phyloP scores from a whole-genome alignment of 1,284 basidiomycete genomes.

The Ganoderma sinense region DNA sequence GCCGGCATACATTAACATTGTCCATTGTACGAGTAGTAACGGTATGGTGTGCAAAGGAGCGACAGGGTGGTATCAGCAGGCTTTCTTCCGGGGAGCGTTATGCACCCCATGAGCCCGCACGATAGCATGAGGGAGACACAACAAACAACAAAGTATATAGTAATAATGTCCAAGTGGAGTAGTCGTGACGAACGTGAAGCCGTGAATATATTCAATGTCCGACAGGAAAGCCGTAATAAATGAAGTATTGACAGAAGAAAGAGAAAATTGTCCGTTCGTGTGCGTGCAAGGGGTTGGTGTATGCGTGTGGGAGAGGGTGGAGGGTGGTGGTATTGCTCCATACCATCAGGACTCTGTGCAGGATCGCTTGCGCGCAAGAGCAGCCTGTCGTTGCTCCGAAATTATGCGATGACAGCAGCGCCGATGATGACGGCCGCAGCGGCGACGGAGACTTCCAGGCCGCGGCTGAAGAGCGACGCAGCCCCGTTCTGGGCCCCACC shows the following conservation, averaged over 20 bases:
- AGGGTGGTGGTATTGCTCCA: not conserved
- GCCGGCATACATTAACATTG: not conserved
- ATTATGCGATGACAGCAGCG: constrained; percentile 21
- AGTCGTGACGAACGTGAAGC: not conserved
- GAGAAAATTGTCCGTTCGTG: not conserved
- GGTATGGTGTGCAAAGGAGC: not conserved
- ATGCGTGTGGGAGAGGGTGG: not conserved
- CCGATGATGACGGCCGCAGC: constrained; percentile 24
- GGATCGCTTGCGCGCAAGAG: too few species aligned
- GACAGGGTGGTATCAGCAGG: not conserved
- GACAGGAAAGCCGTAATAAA: not conserved
- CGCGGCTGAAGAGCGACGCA: constrained; percentile 9
- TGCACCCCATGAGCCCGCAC: not conserved
- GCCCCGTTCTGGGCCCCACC: constrained; percentile 26
- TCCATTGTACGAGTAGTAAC: not conserved
- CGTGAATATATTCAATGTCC: not conserved
- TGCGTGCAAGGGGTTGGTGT: not conserved
- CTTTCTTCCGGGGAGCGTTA: not conserved
- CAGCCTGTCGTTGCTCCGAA: too few species aligned
- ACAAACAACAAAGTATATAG: not conserved
- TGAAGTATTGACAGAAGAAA: not conserved
- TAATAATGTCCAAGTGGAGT: not conserved
- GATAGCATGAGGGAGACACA: not conserved
- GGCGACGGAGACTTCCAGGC: constrained; percentile 17
- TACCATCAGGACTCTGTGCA: not conserved